phyloP scores from a whole-genome alignment of 306 rosid species.

The Gastrolobium villosum region DNA sequence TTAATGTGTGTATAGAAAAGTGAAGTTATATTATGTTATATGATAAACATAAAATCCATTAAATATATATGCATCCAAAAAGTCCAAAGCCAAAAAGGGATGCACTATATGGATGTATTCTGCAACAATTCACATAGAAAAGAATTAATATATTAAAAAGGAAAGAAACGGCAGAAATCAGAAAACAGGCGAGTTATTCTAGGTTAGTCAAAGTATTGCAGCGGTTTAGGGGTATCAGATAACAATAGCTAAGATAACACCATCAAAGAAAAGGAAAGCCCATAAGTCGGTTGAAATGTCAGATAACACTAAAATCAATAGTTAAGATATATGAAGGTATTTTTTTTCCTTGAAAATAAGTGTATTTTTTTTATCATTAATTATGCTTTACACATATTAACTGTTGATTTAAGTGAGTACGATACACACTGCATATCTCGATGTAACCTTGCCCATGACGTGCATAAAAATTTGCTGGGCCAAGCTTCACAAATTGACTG shows the following conservation, averaged over 20 bases:
- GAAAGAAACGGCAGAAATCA: background rate
- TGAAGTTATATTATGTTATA: too few species aligned
- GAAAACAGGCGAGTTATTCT: background rate
- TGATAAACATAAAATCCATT: too few species aligned
- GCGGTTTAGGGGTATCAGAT: background rate
- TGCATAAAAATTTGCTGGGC: slow-evolving; percentile 36
- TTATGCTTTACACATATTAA: background rate
- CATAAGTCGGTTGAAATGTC: slow-evolving; percentile 34
- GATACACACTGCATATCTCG: background rate
- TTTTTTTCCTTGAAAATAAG: background rate
- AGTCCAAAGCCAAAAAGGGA: background rate
- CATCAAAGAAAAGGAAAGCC: background rate
- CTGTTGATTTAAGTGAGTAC: background rate
- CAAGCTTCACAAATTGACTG: slow-evolving; percentile 38
- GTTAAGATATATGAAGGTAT: background rate
- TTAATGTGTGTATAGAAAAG: too few species aligned
- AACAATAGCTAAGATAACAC: too few species aligned
- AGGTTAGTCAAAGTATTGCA: slow-evolving; percentile 44
- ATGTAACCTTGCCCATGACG: slow-evolving; percentile 17
- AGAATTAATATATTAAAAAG: background rate
- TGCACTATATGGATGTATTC: background rate
- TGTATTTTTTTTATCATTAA: too few species aligned
- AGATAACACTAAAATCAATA: background rate
- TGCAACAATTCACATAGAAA: background rate
- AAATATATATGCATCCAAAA: background rate